These are phyloP conservation scores for Xanthoconium purpureum DNA, from an alignment of 768 basidiomycete species.

Conservation along the genomic window DNA sequence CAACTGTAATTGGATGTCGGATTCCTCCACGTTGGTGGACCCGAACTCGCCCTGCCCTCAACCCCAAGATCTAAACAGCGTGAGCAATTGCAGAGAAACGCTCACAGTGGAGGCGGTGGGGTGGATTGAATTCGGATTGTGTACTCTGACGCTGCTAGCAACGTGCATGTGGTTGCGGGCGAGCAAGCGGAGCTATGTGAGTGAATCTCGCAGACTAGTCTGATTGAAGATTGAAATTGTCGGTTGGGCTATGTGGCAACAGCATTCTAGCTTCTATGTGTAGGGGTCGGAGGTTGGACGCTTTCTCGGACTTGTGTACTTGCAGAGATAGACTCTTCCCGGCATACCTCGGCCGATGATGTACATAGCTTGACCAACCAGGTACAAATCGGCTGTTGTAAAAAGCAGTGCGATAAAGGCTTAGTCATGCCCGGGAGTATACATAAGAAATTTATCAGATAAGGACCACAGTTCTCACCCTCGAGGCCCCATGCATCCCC, in stretches of 20 bases:
- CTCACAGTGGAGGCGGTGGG: conserved; percentile 72
- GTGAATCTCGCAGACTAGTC: conserved; percentile 42
- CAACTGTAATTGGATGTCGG: conserved; percentile 50
- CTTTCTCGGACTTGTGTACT: neutral
- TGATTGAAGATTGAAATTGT: conserved; percentile 26
- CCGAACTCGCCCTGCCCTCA: conserved; percentile 24
- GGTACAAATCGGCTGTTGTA: too few species aligned
- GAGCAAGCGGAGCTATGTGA: conserved; percentile 38
- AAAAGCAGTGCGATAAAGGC: neutral
- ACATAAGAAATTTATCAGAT: conserved; percentile 24
- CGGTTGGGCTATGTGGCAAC: conserved; percentile 13
- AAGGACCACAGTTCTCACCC: conserved; percentile 1
- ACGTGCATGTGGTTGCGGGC: conserved; percentile 53
- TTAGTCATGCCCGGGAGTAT: conserved; percentile 14
- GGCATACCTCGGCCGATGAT: too few species aligned
- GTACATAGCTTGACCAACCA: too few species aligned
- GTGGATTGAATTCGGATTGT: conserved; percentile 72
- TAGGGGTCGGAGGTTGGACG: conserved; percentile 5
- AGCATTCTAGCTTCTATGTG: conserved; percentile 36
- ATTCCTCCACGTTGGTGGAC: conserved; percentile 28
- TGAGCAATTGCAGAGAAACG: conserved; percentile 61
- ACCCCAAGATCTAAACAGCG: conserved; percentile 19
- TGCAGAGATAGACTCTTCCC: too few species aligned
- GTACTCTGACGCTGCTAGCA: conserved; percentile 49
- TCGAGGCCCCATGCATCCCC: neutral